Conservation (phyloP, 1,284 basidiomycete species). For the Trametes polyzona region DNA sequence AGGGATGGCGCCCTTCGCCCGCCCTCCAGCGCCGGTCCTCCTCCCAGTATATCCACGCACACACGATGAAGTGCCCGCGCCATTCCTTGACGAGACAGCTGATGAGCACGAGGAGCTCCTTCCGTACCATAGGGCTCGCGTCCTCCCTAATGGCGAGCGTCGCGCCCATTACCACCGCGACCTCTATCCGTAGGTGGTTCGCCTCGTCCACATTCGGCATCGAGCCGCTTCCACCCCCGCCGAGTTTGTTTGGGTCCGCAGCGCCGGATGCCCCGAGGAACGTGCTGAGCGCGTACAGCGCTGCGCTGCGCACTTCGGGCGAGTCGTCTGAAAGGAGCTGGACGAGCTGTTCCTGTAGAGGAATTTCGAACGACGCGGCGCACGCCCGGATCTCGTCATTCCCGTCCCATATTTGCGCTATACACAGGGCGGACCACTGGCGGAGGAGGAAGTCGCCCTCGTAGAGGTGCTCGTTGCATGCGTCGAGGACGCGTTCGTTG, state of each 20-base stretch:
- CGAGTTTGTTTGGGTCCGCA: conserved; percentile 62
- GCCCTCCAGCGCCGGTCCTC: conserved; percentile 68
- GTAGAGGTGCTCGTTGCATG: conserved; percentile 87
- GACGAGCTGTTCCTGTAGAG: conserved; percentile 88
- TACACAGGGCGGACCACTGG: conserved; percentile 94
- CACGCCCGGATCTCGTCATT: conserved; percentile 91
- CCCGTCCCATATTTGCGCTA: conserved; percentile 94
- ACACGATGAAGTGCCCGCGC: conserved; percentile 94
- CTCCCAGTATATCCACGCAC: conserved; percentile 96
- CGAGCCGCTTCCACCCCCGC: conserved; percentile 87
- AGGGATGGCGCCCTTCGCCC: conserved; percentile 36
- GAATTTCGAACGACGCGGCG: conserved; percentile 80
- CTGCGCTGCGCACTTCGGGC: conserved; percentile 91
- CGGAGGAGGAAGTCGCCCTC: conserved; percentile 90
- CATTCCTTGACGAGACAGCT: conserved; percentile 95
- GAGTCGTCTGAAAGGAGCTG: conserved; percentile 86
- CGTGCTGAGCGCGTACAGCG: conserved; percentile 91
- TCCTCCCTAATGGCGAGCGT: conserved; percentile 88
- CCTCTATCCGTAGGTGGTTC: conserved; percentile 81
- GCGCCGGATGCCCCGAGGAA: conserved; percentile 91
- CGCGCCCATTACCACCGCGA: conserved; percentile 76
- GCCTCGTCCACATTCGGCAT: conserved; percentile 83
- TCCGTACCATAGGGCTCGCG: conserved; percentile 94
- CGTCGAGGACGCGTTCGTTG: conserved; percentile 86
- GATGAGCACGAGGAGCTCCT: conserved; percentile 91